Percentiles rank a stretch among this genome's conserved stretches.
Conservation (phyloP, 345 rosid genomes). For the Sonneratia alba region DNA sequence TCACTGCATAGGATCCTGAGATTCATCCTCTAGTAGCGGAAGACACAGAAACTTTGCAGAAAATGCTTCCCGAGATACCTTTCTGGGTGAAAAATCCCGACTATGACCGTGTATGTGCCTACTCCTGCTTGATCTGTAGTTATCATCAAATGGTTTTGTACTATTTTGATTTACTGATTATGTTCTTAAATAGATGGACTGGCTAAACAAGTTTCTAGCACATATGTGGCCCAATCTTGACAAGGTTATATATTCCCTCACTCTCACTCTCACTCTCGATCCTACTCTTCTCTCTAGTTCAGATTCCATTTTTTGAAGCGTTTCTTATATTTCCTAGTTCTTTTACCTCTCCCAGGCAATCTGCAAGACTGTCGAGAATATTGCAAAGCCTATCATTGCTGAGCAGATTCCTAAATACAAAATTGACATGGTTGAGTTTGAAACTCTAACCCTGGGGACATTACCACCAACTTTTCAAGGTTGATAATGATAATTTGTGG, state of each 20-base stretch:
- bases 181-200: conserved; percentile 50
- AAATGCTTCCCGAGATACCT: conserved; percentile 91
- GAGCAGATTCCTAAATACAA: conserved; percentile 90
- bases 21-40: conserved; percentile 60
- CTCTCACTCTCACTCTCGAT: conserved; percentile 3
- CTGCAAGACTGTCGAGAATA: conserved; percentile 57
- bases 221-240: conserved; percentile 96
- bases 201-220: conserved; percentile 73
- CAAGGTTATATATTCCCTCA: conserved; percentile 41
- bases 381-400: conserved; percentile 77
- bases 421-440: conserved; percentile 82
- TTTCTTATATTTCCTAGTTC: conserved; percentile 3
- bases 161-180: not conserved
- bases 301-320: conserved; percentile 2
- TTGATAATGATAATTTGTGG: conserved; percentile 12
- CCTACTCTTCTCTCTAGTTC: too few species aligned
- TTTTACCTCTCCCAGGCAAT: conserved; percentile 48
- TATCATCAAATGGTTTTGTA: not conserved
- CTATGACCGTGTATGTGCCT: conserved; percentile 67
- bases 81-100: conserved; percentile 92
- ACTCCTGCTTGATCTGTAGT: conserved; percentile 6
- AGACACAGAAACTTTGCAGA: conserved; percentile 62
- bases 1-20: conserved; percentile 54
- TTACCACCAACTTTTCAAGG: conserved; percentile 91
- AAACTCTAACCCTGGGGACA: conserved; percentile 74